Evolutionary conservation across 108 stramenopile genomes (phyloP), one percentile per base, ranked within the genome.

Genomic region (Aurantiochytrium sp.): DNA sequence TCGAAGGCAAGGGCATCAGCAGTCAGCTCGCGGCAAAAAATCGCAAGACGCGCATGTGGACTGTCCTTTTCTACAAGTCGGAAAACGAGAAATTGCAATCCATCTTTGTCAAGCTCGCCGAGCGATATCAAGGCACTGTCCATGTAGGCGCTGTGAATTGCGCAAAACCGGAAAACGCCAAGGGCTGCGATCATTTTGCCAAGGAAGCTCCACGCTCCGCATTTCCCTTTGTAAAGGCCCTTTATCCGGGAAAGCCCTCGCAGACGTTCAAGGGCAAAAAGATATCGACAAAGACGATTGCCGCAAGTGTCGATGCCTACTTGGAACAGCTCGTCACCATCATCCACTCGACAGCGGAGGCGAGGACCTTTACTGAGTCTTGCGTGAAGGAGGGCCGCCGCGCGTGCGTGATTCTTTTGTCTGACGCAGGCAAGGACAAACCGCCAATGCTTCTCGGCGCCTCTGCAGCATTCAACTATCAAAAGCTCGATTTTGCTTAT

Each of bases 31-130:
- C 76, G 16, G 49, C 76, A 1, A 53, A 47, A 35, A 83, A 83
- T 45, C 49, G 45, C 6, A 83, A 83, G 76, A 83, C 45, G 45
- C 45, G 76, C 10, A 83, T 83, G 76, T 83, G 76, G 76, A 83
- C 49, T 12, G 76, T 83, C 6, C 49, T 83, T 6, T 83, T 83
- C n/a, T 83, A 83, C 23, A 6, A 83, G 18, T 19, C 1, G 12
- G 76, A 83, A 23, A 83, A 83, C 4, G 76, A 83, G 51, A 83
- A 83, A 23, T 23, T 83, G 28, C n/a, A 83, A 45, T 83, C 76
- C 12, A 83, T 83, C 49, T 83, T 83, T 53, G 51, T 53, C 19
- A 53, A 53, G 76, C 51, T 83, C 23, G 76, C 76, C 51, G 76
- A 83, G 25, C 45, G 76, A 23, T 83, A 83, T 53, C 76, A 53